A percentile compares a stretch with the other conserved stretches of the same genome.
phyloP scores from a whole-genome alignment of 139 green algal species.

The Chlorella ohadii region DNA sequence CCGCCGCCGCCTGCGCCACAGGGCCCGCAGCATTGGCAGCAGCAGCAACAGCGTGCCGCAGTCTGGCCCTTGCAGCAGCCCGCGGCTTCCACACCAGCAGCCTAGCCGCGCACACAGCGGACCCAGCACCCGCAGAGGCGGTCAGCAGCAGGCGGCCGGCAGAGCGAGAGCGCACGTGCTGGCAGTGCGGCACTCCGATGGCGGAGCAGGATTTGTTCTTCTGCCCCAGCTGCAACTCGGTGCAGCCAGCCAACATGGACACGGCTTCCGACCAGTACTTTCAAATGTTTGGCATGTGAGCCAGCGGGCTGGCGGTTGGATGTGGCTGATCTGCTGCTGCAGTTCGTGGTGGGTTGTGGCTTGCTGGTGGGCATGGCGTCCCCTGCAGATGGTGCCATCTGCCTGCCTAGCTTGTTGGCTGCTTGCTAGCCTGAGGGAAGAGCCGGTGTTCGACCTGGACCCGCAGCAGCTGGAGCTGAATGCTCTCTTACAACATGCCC shows the following conservation, averaged over 20 bases:
- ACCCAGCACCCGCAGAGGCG: background rate
- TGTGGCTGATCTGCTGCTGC: too few relatives aligned
- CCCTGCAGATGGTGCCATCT: too few relatives aligned
- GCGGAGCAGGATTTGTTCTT: background rate
- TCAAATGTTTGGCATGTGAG: conserved; percentile 48
- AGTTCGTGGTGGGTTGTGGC: too few relatives aligned
- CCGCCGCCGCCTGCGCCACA: background rate
- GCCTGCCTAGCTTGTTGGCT: too few relatives aligned
- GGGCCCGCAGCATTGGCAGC: too few relatives aligned
- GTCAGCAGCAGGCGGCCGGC: background rate
- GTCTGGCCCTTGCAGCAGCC: background rate
- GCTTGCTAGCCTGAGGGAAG: too few relatives aligned
- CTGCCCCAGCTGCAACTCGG: conserved; percentile 9
- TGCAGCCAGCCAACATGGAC: conserved; percentile 14
- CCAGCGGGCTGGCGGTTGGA: too few relatives aligned
- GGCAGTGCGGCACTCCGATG: conserved; percentile 28
- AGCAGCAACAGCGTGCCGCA: background rate
- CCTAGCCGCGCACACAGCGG: background rate
- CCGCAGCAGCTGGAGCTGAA: too few relatives aligned
- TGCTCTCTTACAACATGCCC: too few relatives aligned
- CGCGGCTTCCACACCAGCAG: background rate
- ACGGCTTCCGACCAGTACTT: conserved; percentile 25
- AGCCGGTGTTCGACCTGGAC: too few relatives aligned
- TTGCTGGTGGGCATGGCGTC: too few relatives aligned
- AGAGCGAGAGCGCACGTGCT: conserved; percentile 31